Percentiles rank a stretch among this genome's conserved stretches.
phyloP scores from a whole-genome alignment of 2,329 filamentous ascomycete genomes.

The Colletotrichum tofieldiae region DNA sequence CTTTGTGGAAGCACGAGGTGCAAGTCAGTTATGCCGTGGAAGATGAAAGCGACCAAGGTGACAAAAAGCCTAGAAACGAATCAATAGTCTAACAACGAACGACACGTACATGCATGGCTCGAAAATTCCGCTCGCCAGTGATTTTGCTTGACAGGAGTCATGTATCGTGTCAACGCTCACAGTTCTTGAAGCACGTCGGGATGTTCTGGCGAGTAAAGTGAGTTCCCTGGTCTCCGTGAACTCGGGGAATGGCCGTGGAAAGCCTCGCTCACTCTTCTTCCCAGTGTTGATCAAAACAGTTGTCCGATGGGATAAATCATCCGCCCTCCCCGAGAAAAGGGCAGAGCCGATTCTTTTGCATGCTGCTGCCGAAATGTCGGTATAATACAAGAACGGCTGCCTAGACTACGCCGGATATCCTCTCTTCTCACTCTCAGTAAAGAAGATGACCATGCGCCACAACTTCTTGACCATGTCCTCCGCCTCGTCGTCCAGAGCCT shows the following conservation, averaged over 20 bases:
- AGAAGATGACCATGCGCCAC: conserved; percentile 99
- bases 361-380: conserved; percentile 27
- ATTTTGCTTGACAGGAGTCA: neutral
- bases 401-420: conserved; percentile 77
- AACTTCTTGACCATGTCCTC: conserved; percentile 96
- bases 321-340: neutral
- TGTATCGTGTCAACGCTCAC: neutral
- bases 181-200: conserved; percentile 2
- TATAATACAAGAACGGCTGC: conserved; percentile 39
- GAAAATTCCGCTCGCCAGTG: neutral
- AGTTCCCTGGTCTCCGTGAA: conserved; percentile 23
- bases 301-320: neutral
- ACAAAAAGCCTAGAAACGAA: neutral
- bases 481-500: conserved; percentile 95
- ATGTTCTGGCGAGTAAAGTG: conserved; percentile 8
- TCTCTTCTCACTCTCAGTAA: conserved; percentile 93
- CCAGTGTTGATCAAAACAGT: neutral
- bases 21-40: neutral
- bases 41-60: neutral
- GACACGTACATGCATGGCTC: conserved; percentile 18
- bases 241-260: conserved; percentile 14
- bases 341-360: neutral
- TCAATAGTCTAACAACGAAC: conserved; percentile 9
- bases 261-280: conserved; percentile 22
- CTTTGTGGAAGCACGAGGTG: neutral